Conservation (phyloP, 2,329 filamentous ascomycete genomes). For the Aureobasidium sp. region DNA sequence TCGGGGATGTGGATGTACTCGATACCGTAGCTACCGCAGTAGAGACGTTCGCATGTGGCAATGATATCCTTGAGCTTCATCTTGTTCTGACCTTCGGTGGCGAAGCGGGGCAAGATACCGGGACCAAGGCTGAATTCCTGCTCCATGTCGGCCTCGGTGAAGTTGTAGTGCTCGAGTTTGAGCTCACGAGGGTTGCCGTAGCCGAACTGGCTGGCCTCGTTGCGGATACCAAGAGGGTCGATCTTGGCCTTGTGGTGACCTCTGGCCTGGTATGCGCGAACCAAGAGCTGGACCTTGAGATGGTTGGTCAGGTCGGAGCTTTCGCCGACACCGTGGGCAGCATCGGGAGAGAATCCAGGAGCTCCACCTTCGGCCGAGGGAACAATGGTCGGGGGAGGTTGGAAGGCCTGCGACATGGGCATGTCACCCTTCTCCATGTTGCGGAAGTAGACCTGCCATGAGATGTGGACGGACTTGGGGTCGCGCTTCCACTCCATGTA, state of each 20-base stretch:
- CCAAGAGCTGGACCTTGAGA: constrained; percentile 93
- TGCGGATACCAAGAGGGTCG: constrained; percentile 89
- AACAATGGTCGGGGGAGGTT: constrained; percentile 86
- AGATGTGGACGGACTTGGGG: constrained; percentile 87
- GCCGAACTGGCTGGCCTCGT: constrained; percentile 74
- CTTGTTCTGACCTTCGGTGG: constrained; percentile 79
- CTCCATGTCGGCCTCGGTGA: constrained; percentile 89
- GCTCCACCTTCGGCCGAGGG: constrained; percentile 74
- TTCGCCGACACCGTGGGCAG: constrained; percentile 57
- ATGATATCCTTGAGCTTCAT: constrained; percentile 97
- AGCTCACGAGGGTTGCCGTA: constrained; percentile 89
- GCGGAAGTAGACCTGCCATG: constrained; percentile 98
- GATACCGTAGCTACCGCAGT: constrained; percentile 94
- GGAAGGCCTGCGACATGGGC: constrained; percentile 95
- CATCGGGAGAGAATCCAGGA: constrained; percentile 58
- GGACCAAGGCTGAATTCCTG: constrained; percentile 87
- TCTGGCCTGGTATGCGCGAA: constrained; percentile 94
- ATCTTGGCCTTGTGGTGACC: constrained; percentile 98
- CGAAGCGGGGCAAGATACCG: constrained; percentile 91
- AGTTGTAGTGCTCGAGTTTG: constrained; percentile 87
- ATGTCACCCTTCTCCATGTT: constrained; percentile 99
- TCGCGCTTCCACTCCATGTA: constrained; percentile 96
- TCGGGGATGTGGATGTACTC: constrained; percentile 99
- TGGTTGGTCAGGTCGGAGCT: constrained; percentile 88
- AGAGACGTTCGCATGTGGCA: constrained; percentile 85